These are phyloP conservation scores for Tagetes patula DNA, from an alignment of 129 eudicot species.

Conservation along the genomic window DNA sequence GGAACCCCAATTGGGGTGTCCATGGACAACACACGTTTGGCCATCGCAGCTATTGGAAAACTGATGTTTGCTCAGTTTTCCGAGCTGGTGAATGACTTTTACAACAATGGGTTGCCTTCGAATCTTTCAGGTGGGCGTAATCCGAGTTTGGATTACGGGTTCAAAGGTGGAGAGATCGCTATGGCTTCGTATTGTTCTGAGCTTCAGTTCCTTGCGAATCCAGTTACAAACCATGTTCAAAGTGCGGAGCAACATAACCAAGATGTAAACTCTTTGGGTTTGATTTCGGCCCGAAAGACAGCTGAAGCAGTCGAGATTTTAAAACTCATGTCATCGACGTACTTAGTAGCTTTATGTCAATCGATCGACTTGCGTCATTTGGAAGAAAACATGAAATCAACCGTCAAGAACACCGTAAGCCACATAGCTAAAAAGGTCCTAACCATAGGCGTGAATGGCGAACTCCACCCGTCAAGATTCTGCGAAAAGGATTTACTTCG, in stretches of 20 bases:
- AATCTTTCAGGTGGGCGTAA: conserved; percentile 71
- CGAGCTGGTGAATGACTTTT: conserved; percentile 74
- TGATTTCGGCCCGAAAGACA: conserved; percentile 68
- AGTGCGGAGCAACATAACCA: conserved; percentile 91
- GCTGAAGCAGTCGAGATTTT: conserved; percentile 70
- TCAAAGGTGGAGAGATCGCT: conserved; percentile 78
- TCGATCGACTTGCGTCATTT: conserved; percentile 71
- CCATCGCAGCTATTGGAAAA: conserved; percentile 68
- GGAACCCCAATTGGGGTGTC: conserved; percentile 85
- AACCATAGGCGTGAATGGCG: conserved; percentile 54
- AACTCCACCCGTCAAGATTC: conserved; percentile 55
- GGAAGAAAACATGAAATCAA: conserved; percentile 62
- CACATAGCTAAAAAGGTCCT: conserved; percentile 61
- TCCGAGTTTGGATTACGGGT: conserved; percentile 83
- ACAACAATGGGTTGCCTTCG: conserved; percentile 78
- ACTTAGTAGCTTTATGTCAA: conserved; percentile 68
- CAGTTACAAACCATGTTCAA: conserved; percentile 81
- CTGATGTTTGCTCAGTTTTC: conserved; percentile 86
- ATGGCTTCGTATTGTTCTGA: conserved; percentile 84
- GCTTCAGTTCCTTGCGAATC: conserved; percentile 79
- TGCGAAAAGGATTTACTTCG: conserved; percentile 53
- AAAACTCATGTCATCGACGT: conserved; percentile 69
- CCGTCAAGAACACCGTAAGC: conserved; percentile 68
- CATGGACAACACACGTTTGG: conserved; percentile 71
- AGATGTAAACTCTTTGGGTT: conserved; percentile 71